These are phyloP conservation scores for Debaryomyces subglobosus DNA, from an alignment of 1,139 yeast species.

Conservation along the genomic window DNA sequence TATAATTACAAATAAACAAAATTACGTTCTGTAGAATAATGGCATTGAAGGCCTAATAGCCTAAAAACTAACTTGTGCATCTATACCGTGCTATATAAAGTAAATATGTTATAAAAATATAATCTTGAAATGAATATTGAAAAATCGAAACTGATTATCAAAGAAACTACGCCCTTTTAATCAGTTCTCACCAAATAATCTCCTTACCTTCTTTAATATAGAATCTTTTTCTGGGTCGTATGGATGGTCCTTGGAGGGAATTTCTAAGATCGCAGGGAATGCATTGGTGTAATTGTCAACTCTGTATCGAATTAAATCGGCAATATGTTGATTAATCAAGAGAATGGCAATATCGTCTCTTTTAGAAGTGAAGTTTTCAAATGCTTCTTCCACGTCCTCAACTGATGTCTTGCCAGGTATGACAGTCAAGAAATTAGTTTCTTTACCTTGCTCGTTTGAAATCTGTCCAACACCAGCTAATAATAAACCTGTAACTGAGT, in stretches of 20 bases:
- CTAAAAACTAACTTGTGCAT: neutral
- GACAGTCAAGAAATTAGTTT: constrained; percentile 80
- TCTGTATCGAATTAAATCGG: constrained; percentile 81
- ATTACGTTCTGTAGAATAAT: neutral
- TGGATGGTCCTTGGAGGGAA: constrained; percentile 98
- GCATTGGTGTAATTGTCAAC: constrained; percentile 88
- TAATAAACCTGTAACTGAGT: constrained; percentile 92
- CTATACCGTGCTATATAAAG: constrained; percentile 5
- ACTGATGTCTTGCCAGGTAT: constrained; percentile 77
- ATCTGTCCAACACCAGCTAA: constrained; percentile 97
- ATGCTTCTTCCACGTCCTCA: constrained; percentile 75
- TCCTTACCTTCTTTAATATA: constrained; percentile 88
- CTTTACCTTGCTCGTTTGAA: constrained; percentile 60
- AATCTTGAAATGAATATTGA: constrained; percentile 10
- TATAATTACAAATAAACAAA: neutral
- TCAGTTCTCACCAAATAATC: constrained; percentile 77
- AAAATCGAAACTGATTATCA: constrained; percentile 1
- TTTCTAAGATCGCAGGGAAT: constrained; percentile 94
- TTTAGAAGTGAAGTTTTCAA: constrained; percentile 70
- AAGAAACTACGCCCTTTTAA: neutral
- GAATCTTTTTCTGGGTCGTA: constrained; percentile 98
- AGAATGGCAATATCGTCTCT: constrained; percentile 93
- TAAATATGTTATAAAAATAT: constrained; percentile 2
- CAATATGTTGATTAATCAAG: constrained; percentile 91
- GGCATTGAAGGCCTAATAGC: neutral